Base-by-base conservation (phyloP, 2,329 filamentous ascomycete species). In the Orbilia oligospora region DNA sequence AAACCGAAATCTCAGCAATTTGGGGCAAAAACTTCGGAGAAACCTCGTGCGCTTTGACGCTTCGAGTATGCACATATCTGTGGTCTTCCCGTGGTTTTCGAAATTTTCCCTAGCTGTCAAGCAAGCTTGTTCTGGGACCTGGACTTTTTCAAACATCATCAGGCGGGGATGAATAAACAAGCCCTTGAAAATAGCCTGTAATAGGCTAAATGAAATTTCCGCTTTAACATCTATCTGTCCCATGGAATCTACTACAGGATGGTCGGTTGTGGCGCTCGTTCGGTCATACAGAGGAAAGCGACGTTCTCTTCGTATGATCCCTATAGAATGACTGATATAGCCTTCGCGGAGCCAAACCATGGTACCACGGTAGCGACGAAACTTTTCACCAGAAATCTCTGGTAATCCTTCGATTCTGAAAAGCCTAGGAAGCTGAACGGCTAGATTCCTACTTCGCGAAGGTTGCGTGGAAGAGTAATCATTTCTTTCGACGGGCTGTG, bases 211-310 rank as follows among this genome's bases (percentile, higher is more conserved):
- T 58, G 12, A 33, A 61, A 58, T 16, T 75, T 75, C 71, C 71
- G 71, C 36, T 64, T 27, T 51, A 27, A 56, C 48, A 20, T 30
- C 51, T 44, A 30, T 30, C 18, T 55, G 48, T 30, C 38, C 66
- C 41, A 44, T 53, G 49, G 61, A 58, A 51, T 61, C 56, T 61
- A 12, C 30, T 22, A 27, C 46, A 53, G 20, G 48, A 56, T 22
- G 20, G 18, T 69, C 75, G 75, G 75, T 49, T 78, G 75, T 78
- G 75, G 75, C 75, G 75, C 64, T 78, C 75, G 68, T 78, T 78
- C 63, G 63, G 68, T 56, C 58, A 36, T 55, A 36, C 58, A 46
- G 33, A 36, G 1, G 16, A 33, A 48, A 38, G 33, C 72, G 46
- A 66, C 46, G 41, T 33, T 44, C 38, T 61, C 44, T 33, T 46